phyloP scores from a whole-genome alignment of 169 alveolate genomes.

The Babesia ovis region DNA sequence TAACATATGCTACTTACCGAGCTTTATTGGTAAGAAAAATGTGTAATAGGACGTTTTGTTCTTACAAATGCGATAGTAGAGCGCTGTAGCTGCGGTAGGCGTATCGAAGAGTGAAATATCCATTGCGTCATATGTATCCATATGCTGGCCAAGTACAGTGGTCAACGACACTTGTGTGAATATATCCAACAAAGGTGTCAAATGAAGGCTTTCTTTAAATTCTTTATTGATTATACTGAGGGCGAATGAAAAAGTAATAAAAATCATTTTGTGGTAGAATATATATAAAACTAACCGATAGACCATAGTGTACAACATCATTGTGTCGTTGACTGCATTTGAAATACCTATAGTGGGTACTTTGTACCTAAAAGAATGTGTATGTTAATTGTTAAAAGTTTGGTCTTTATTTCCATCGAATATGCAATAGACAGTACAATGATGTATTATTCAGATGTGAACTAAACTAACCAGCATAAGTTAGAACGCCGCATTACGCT shows the following conservation, averaged over 20 bases:
- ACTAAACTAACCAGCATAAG: constrained; percentile 70
- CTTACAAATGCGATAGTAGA: constrained; percentile 55
- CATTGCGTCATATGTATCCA: constrained; percentile 71
- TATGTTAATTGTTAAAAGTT: background rate
- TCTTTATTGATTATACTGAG: constrained; percentile 53
- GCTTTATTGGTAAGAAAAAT: constrained; percentile 71
- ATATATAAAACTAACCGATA: constrained; percentile 59
- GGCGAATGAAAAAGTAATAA: too few relatives aligned
- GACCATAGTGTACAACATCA: constrained; percentile 69
- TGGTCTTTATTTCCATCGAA: background rate
- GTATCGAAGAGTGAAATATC: constrained; percentile 37
- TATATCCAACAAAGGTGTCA: constrained; percentile 53
- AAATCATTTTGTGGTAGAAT: background rate
- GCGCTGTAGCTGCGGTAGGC: constrained; percentile 34
- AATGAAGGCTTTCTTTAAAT: constrained; percentile 51
- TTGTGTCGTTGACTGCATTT: constrained; percentile 76
- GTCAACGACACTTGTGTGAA: constrained; percentile 72
- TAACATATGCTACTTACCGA: constrained; percentile 64
- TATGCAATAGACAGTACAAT: background rate
- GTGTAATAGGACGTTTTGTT: constrained; percentile 78
- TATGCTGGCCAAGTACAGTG: constrained; percentile 77
- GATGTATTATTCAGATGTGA: background rate
- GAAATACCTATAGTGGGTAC: constrained; percentile 74
- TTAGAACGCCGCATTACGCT: constrained; percentile 73
- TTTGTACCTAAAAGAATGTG: constrained; percentile 64